Base-by-base conservation (phyloP, 2,329 filamentous ascomycete genomes). In the Venturiaceae sp. region DNA sequence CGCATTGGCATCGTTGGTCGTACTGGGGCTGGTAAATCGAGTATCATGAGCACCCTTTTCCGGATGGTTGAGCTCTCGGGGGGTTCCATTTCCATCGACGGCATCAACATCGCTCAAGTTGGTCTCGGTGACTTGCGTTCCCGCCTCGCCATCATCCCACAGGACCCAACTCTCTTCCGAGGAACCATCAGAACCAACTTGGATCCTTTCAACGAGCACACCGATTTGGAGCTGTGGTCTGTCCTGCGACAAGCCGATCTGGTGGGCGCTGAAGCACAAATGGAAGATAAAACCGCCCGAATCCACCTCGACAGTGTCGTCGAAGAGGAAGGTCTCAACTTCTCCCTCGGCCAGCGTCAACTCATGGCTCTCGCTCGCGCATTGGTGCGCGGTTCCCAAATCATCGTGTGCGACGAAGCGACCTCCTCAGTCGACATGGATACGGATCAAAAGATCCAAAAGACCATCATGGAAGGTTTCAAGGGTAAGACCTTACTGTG, bases 401-500 rank as follows among this genome's bases (percentile, higher is more conserved):
- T 97, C 73, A 96, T 97, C 65, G 86, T 99, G 54, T 96, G 92
- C 72, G 94, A 99, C 75, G 94, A 99, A 73, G 94, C 94, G 1
- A 99, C 94, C 0, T 90, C 86, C 1, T 88, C 84, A 0, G 92
- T 97, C 7, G 92, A 97, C 71, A 94, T 96, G 78, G 92, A 96
- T 69, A 97, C 92, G 3, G 94, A 99, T 69, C 87, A 90, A 72
- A 95, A 94, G 80, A 96, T 97, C 69, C 92, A 97, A 72, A 77
- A 79, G 58, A 95, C 92, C 3, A 96, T 97, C 72, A 86, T 89
- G 0, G 80, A 82, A 1, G 92, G 86, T 0, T 97, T 97, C 77
- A 80, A 82, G 57, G 92, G 91, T 60, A 90, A 88, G 77, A 96
- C 92, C 2, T 74, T 97, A 52, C 77, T 97, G 23, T 96, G 91